Percentiles rank a stretch among this genome's conserved stretches.
phyloP scores from a whole-genome alignment of 2,329 filamentous ascomycete species.

The Stenocarpella maydis region DNA sequence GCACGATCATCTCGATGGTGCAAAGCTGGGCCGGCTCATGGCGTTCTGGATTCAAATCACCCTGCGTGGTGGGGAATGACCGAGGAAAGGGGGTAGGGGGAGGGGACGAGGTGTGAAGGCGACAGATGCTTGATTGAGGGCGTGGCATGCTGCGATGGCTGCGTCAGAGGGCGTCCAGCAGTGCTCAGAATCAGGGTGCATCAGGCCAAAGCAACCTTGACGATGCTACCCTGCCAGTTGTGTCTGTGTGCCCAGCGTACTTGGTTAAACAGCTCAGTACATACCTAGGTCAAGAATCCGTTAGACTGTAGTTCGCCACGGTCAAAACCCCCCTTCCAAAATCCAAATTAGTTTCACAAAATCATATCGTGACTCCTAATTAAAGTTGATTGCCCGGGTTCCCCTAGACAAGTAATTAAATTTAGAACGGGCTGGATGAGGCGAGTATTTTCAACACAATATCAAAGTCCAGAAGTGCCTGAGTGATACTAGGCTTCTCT shows the following conservation, averaged over 20 bases:
- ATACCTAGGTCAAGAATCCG: too few relatives aligned
- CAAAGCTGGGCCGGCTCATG: background rate
- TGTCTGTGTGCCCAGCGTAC: background rate
- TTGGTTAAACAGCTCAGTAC: too few relatives aligned
- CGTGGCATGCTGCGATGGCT: constrained; percentile 2
- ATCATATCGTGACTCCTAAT: too few relatives aligned
- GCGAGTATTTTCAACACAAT: too few relatives aligned
- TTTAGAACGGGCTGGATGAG: too few relatives aligned
- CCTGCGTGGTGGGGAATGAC: background rate
- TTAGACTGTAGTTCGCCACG: too few relatives aligned
- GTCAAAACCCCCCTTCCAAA: too few relatives aligned
- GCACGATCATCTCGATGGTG: background rate
- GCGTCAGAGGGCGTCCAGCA: constrained; percentile 9
- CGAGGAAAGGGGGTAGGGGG: background rate
- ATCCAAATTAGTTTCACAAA: too few relatives aligned
- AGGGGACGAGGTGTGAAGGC: background rate
- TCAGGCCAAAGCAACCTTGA: constrained; percentile 14
- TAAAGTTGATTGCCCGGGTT: too few relatives aligned
- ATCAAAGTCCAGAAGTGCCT: too few relatives aligned
- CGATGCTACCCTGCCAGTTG: constrained; percentile 14
- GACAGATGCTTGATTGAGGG: constrained; percentile 21
- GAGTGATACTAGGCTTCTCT: too few relatives aligned
- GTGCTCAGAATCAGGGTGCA: background rate
- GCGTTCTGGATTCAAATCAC: background rate
- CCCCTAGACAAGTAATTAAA: too few relatives aligned